These are phyloP conservation scores for Geranium rotundifolium DNA, from an alignment of 345 rosid genomes.

Conservation along the genomic window DNA sequence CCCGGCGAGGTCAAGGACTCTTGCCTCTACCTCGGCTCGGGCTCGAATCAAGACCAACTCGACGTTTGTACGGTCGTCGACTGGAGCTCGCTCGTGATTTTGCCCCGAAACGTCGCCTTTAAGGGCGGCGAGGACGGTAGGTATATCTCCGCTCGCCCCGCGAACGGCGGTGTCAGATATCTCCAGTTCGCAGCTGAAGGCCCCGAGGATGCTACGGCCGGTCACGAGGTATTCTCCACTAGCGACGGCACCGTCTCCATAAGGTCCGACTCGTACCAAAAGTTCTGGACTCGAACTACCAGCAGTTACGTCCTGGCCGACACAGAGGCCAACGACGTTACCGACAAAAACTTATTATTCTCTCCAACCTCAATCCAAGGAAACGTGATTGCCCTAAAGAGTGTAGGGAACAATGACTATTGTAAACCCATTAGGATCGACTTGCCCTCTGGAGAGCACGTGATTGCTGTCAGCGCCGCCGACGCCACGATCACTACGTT, in stretches of 20 bases:
- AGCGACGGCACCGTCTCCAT: neutral
- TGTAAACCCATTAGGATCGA: neutral
- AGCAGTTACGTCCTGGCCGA: neutral
- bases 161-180: neutral
- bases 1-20: too few species aligned
- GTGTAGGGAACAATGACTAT: neutral
- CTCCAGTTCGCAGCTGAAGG: neutral
- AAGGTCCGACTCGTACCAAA: neutral
- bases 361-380: neutral
- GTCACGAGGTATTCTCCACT: neutral
- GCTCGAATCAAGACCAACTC: neutral
- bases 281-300: neutral
- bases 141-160: neutral
- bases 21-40: neutral
- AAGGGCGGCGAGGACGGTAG: neutral
- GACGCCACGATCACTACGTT: neutral
- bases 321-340: neutral
- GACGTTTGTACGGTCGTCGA: neutral
- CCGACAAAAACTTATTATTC: neutral
- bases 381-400: neutral
- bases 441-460: neutral
- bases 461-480: neutral
- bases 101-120: neutral
- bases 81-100: neutral
- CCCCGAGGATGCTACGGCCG: neutral